These are phyloP conservation scores for Venturia pyrina DNA, from an alignment of 2,329 filamentous ascomycete genomes.

Conservation along the genomic window DNA sequence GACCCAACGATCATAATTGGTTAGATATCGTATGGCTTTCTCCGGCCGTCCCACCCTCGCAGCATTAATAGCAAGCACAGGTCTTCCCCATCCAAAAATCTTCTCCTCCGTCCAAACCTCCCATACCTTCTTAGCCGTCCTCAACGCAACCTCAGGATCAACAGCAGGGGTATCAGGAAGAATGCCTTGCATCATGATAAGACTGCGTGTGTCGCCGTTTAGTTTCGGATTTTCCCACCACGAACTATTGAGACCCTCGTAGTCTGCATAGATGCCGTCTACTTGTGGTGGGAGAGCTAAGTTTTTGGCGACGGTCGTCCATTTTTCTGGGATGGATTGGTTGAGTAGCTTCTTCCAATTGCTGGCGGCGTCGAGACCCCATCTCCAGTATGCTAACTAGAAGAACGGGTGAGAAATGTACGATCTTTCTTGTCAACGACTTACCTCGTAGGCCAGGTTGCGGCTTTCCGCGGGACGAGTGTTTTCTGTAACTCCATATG, in stretches of 20 bases:
- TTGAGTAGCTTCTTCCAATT: background rate
- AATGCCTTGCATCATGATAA: background rate
- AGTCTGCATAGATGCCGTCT: background rate
- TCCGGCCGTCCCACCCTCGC: background rate
- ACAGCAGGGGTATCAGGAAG: background rate
- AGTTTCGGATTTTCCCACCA: background rate
- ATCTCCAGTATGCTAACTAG: background rate
- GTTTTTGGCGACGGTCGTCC: background rate
- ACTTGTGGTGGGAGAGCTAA: background rate
- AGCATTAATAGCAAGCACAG: background rate
- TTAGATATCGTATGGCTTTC: background rate
- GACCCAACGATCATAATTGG: background rate
- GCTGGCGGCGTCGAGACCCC: background rate
- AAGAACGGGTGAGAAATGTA: background rate
- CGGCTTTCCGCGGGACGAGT: background rate
- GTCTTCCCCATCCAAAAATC: background rate
- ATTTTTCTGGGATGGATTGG: background rate
- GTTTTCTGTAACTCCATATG: background rate
- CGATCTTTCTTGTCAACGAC: background rate
- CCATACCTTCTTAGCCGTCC: background rate
- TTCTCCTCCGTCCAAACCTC: background rate
- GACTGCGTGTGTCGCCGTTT: background rate
- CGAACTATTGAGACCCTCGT: background rate
- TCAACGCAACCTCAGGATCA: background rate
- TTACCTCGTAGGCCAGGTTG: background rate